These are phyloP conservation scores for Laburnicola sp. DNA, from an alignment of 2,329 filamentous ascomycete genomes.

Conservation along the genomic window DNA sequence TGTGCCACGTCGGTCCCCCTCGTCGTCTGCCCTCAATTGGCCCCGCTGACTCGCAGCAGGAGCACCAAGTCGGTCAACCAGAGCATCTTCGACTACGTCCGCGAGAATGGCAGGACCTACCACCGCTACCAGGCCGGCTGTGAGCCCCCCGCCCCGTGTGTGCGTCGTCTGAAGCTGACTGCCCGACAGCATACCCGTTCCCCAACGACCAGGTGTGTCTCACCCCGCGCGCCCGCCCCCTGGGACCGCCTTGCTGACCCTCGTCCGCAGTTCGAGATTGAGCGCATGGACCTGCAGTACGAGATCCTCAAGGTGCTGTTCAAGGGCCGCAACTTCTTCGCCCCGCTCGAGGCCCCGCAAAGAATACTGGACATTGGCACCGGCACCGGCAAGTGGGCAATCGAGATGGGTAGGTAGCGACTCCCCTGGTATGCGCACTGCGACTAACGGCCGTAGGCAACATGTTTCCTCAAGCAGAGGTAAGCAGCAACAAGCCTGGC, in stretches of 20 bases:
- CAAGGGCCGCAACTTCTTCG: constrained; percentile 40
- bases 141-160: constrained; percentile 21
- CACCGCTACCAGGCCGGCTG: constrained; percentile 46
- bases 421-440: background rate
- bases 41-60: constrained; percentile 29
- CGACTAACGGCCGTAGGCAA: constrained; percentile 36
- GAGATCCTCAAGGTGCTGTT: constrained; percentile 45
- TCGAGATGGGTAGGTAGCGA: constrained; percentile 45
- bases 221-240: constrained; percentile 4
- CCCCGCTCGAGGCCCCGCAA: constrained; percentile 43
- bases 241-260: constrained; percentile 15
- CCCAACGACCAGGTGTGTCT: constrained; percentile 43
- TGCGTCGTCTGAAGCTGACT: constrained; percentile 25
- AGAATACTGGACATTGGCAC: constrained; percentile 49
- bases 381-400: constrained; percentile 48
- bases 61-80: constrained; percentile 45
- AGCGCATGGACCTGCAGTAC: constrained; percentile 46
- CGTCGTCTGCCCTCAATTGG: background rate
- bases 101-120: constrained; percentile 48
- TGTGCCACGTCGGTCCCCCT: constrained; percentile 37
- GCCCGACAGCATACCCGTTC: constrained; percentile 42
- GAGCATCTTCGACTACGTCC: constrained; percentile 45
- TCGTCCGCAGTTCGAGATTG: constrained; percentile 38
- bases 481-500: constrained; percentile 17
- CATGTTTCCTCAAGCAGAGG: constrained; percentile 38